phyloP scores from a whole-genome alignment of 2,329 filamentous ascomycete genomes.

The Diplocarpon rosae region DNA sequence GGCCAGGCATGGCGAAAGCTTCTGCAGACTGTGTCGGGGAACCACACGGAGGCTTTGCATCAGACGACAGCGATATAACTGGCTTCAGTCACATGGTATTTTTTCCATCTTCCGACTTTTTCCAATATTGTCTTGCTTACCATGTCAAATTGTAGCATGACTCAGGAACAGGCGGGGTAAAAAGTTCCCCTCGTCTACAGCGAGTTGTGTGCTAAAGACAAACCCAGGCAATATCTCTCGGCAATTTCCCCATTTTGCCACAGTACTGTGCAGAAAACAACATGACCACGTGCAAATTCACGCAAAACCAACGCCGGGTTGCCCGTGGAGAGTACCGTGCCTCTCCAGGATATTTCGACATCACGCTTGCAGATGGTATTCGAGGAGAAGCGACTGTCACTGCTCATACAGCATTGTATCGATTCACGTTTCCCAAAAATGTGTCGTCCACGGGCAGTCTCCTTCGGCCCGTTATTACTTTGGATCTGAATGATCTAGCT shows the following conservation, averaged over 20 bases:
- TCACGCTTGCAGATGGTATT: slow-evolving; percentile 45
- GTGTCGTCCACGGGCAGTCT: slow-evolving; percentile 27
- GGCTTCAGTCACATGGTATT: slow-evolving; percentile 35
- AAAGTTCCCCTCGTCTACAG: not conserved
- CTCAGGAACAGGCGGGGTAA: slow-evolving; percentile 32
- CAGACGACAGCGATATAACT: slow-evolving; percentile 36
- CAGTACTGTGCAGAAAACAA: slow-evolving; percentile 35
- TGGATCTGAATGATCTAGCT: slow-evolving; percentile 54
- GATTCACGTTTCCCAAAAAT: slow-evolving; percentile 45
- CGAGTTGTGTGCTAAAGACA: not conserved
- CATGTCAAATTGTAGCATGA: slow-evolving; percentile 26
- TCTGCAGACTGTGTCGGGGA: slow-evolving; percentile 40
- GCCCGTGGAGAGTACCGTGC: slow-evolving; percentile 40
- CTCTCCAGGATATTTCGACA: slow-evolving; percentile 52
- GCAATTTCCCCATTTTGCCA: slow-evolving; percentile 37
- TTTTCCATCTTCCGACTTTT: not conserved
- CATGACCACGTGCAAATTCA: slow-evolving; percentile 45
- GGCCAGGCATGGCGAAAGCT: slow-evolving; percentile 40
- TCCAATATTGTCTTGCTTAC: not conserved
- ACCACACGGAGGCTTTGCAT: slow-evolving; percentile 36
- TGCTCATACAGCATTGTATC: slow-evolving; percentile 52
- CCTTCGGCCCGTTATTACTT: slow-evolving; percentile 44
- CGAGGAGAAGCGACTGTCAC: slow-evolving; percentile 55
- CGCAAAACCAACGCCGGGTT: slow-evolving; percentile 32
- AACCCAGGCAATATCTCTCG: slow-evolving; percentile 30